phyloP scores from a whole-genome alignment of 371 early-diverging fungal genomes.

The Apophysomyces sp. region DNA sequence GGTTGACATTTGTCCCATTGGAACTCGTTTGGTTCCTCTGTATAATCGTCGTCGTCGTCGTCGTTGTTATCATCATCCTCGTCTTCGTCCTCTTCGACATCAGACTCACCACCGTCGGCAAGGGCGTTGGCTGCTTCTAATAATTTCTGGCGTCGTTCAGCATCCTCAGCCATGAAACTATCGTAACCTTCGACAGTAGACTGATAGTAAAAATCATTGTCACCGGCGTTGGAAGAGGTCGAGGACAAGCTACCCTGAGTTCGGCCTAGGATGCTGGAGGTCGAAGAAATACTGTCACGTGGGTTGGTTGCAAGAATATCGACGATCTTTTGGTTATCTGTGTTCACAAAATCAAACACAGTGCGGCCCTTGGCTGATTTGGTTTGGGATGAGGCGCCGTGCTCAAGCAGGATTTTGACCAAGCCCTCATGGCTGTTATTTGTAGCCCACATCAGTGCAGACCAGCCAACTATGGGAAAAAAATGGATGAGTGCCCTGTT shows the following conservation, averaged over 20 bases:
- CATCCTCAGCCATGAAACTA: constrained; percentile 45
- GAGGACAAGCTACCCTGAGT: constrained; percentile 20
- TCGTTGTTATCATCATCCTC: constrained; percentile 4
- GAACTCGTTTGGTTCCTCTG: constrained; percentile 47
- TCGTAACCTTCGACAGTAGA: constrained; percentile 40
- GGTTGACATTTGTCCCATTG: constrained; percentile 76
- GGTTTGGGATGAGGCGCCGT: constrained; percentile 74
- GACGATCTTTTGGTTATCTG: constrained; percentile 54
- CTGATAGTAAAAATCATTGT: constrained; percentile 48
- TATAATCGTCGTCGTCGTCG: constrained; percentile 27
- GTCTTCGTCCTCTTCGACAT: constrained; percentile 6
- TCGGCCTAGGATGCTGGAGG: constrained; percentile 27
- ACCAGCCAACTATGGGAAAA: constrained; percentile 76
- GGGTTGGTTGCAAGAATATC: constrained; percentile 58
- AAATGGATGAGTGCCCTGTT: not conserved
- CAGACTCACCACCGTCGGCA: constrained; percentile 9
- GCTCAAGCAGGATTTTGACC: constrained; percentile 69
- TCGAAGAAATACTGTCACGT: constrained; percentile 51
- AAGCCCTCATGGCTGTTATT: constrained; percentile 79
- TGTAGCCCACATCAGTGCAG: constrained; percentile 91
- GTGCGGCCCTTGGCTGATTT: constrained; percentile 77
- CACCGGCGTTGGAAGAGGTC: constrained; percentile 35
- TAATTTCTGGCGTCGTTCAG: constrained; percentile 40
- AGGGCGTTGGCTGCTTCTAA: constrained; percentile 32
- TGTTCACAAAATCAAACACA: constrained; percentile 69